Evolutionary conservation across 208 protist genomes (phyloP).

Genomic region (Zelonia costaricensis): DNA sequence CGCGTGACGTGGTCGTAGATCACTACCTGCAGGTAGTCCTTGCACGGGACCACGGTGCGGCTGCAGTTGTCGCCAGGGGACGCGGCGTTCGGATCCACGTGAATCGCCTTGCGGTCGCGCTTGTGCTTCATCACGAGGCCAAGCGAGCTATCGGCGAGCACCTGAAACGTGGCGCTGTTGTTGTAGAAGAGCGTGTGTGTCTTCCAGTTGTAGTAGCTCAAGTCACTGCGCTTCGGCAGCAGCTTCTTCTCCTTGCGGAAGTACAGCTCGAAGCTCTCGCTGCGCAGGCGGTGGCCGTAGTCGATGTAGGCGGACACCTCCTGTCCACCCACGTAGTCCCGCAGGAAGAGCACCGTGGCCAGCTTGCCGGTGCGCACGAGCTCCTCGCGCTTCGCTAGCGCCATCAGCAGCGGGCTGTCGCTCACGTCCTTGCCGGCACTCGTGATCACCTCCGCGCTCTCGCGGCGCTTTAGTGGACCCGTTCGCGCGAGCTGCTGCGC

Average conservation of each 20-base stretch:
- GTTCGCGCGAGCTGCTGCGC: slow-evolving; percentile 72
- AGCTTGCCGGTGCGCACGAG: slow-evolving; percentile 96
- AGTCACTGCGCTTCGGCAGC: slow-evolving; percentile 95
- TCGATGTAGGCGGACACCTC: slow-evolving; percentile 99
- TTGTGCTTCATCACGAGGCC: slow-evolving; percentile 98
- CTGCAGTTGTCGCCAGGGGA: slow-evolving; percentile 94
- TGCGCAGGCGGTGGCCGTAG: slow-evolving; percentile 94
- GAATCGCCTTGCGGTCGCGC: slow-evolving; percentile 97
- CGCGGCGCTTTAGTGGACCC: slow-evolving; percentile 83
- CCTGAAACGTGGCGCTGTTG: slow-evolving; percentile 96
- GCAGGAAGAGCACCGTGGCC: slow-evolving; percentile 97
- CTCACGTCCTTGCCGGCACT: slow-evolving; percentile 83
- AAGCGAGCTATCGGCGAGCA: slow-evolving; percentile 95
- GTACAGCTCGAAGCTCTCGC: slow-evolving; percentile 95
- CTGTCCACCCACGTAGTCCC: slow-evolving; percentile 96
- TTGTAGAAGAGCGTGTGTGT: slow-evolving; percentile 96
- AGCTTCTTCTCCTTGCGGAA: slow-evolving; percentile 90
- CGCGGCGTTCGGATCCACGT: slow-evolving; percentile 94
- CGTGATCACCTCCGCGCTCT: slow-evolving; percentile 82
- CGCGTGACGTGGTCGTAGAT: slow-evolving; percentile 93
- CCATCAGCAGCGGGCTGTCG: slow-evolving; percentile 87
- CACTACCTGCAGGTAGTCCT: slow-evolving; percentile 96
- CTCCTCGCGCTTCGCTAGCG: slow-evolving; percentile 96
- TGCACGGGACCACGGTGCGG: slow-evolving; percentile 90
- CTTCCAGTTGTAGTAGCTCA: slow-evolving; percentile 99